These are phyloP conservation scores for Alternaria metachromatica DNA, from an alignment of 2,329 filamentous ascomycete species.

Conservation along the genomic window DNA sequence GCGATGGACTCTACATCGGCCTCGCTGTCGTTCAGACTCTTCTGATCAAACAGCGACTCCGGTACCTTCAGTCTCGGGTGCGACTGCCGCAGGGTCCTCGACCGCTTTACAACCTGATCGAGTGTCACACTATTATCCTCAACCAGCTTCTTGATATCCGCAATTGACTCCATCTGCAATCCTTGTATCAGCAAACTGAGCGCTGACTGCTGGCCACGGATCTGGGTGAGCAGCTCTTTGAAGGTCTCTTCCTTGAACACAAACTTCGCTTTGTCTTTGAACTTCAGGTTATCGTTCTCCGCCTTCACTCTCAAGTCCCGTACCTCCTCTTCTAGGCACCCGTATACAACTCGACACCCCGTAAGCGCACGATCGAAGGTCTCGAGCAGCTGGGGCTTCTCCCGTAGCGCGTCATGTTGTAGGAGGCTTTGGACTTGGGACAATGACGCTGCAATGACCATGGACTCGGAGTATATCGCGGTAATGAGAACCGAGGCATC, in stretches of 20 bases:
- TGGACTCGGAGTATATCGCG: conserved; percentile 44
- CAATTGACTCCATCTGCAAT: conserved; percentile 45
- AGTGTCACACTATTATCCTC: conserved; percentile 37
- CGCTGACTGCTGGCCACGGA: conserved; percentile 43
- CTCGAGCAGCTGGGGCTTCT: conserved; percentile 38
- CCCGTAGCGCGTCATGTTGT: conserved; percentile 33
- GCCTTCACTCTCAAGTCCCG: conserved; percentile 29
- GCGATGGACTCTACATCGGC: conserved; percentile 25
- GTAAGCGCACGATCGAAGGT: conserved; percentile 43
- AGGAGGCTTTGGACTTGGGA: conserved; percentile 41
- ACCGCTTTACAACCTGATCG: conserved; percentile 35
- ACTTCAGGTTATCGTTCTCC: conserved; percentile 27
- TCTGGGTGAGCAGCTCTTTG: conserved; percentile 43
- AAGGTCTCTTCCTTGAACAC: conserved; percentile 44
- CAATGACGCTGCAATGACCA: conserved; percentile 42
- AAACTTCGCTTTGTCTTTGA: conserved; percentile 36
- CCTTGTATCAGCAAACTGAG: conserved; percentile 43
- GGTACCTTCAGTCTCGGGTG: conserved; percentile 40
- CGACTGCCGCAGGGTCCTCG: conserved; percentile 31
- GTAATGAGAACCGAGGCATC: conserved; percentile 41
- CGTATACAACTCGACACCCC: conserved; percentile 43
- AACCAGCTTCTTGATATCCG: conserved; percentile 40
- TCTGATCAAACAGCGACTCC: conserved; percentile 30
- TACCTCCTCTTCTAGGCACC: conserved; percentile 43
- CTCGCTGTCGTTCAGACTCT: conserved; percentile 1